Evolutionary conservation across 768 basidiomycete genomes (phyloP), one percentile per base, ranked within the genome.

Genomic region (Pleurotus giganteus): DNA sequence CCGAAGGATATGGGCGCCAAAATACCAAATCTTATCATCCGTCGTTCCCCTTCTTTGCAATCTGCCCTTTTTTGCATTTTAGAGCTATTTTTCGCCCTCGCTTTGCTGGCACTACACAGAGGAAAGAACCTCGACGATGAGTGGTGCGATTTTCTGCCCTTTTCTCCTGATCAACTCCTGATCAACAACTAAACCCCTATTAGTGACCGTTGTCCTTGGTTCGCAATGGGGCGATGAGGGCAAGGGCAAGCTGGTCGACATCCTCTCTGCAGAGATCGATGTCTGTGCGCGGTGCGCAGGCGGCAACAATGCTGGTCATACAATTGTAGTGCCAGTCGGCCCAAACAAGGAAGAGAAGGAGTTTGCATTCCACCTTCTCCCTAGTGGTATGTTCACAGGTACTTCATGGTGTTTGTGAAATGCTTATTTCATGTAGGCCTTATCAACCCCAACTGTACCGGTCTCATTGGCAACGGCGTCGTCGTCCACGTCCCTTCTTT

Each of bases 261-360:
- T 99, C 66, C 81, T 99, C 60, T 83, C 94, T 34, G 91, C 89
- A 12, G 83, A 95, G 39, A 79, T 83, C 56, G 97, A 99, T 70
- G 69, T 98, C 67, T 98, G 95, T 64, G 96, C 94, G 17, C 83
- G 97, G 44, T 98, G 94, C 68, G 97, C 97, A 11, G 97, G 97
- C 12, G 97, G 97, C 9, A 98, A 98, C 76, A 99, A 99, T 68
- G 97, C 97, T 21, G 97, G 97, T 2, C 97, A 99, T 73, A 98
- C 97, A 21, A 98, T 99, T 69, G 88, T 99, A 59, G 91, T 85
- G 4, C 86, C 88, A 4, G 69, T 82, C 23, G 81, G 83, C 9
- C 80, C 85, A 43, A 82, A 91, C 57, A 81, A 82, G 42, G 75
- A 83, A 55, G 83, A 85, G 71, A 94, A 82, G 61, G 94, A 86